These are phyloP conservation scores for Moesziomyces sp. DNA, from an alignment of 1,284 basidiomycete species.

Conservation along the genomic window DNA sequence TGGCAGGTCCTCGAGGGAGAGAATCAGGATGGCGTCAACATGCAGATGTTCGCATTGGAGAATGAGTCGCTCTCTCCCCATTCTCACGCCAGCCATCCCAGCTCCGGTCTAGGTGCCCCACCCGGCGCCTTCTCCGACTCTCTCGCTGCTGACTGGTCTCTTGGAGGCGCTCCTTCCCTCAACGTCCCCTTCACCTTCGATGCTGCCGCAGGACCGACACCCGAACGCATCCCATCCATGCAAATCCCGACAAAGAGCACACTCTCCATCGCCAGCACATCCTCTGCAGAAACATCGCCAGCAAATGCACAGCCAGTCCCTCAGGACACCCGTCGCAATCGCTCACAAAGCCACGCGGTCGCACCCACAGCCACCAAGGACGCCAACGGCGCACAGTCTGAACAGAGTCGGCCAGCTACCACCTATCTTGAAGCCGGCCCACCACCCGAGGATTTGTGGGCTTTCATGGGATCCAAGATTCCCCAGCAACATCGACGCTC, in stretches of 20 bases:
- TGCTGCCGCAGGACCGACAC: slow-evolving; percentile 28
- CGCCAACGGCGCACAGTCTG: background rate
- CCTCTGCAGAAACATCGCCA: slow-evolving; percentile 43
- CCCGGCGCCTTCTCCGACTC: slow-evolving; percentile 26
- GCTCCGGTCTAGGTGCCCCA: slow-evolving; percentile 23
- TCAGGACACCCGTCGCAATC: slow-evolving; percentile 6
- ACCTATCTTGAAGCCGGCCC: slow-evolving; percentile 32
- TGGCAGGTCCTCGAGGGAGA: slow-evolving; percentile 51
- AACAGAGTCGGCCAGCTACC: slow-evolving; percentile 28
- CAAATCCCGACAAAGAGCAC: slow-evolving; percentile 26
- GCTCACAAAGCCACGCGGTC: slow-evolving; percentile 16
- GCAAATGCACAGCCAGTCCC: slow-evolving; percentile 7
- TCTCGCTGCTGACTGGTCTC: slow-evolving; percentile 37
- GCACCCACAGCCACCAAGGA: slow-evolving; percentile 10
- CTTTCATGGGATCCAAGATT: slow-evolving; percentile 45
- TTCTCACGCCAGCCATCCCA: slow-evolving; percentile 27
- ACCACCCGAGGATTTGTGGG: slow-evolving; percentile 42
- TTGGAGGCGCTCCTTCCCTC: slow-evolving; percentile 38
- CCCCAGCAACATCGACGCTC: slow-evolving; percentile 46
- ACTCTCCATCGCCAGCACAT: slow-evolving; percentile 34
- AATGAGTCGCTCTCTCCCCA: slow-evolving; percentile 41
- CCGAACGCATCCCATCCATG: slow-evolving; percentile 33
- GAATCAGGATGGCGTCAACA: slow-evolving; percentile 45
- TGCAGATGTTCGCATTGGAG: slow-evolving; percentile 51
- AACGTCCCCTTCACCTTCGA: slow-evolving; percentile 48